Evolutionary conservation across 2,329 filamentous ascomycete genomes (phyloP), one percentile per base, ranked within the genome.

Genomic region (Colletotrichum tofieldiae): DNA sequence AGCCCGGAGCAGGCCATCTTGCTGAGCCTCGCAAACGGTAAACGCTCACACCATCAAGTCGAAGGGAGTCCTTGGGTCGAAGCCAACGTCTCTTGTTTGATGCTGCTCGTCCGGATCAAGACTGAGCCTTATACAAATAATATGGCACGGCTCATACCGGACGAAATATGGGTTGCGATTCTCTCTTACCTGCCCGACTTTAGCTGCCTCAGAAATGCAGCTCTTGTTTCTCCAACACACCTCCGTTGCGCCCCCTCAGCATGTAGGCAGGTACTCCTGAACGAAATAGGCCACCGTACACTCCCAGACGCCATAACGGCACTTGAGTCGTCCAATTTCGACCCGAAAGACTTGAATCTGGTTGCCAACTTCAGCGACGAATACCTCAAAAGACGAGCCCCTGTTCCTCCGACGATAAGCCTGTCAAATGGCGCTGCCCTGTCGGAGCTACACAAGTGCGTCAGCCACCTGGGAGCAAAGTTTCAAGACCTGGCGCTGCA

Each of bases 201-300:
- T 45, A 49, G 41, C 45, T 47, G 26, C 29, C 60, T 70, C 23
- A 70, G 8, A 29, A 65, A 65, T n/a, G 55, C 66, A 54, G 70
- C 70, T 39, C 70, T 72, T 20, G 49, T 49, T 5, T 72, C 39
- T 35, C 32, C 41, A 12, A 60, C n/a, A 23, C 47, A 59, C 39
- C 54, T 72, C 20, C 65, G 70, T 8, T 72, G 70, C 45, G 70
- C 70, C 41, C 39, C 70, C 8, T 72, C 70, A 9, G 70, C 70
- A 49, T 72, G 65, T 37, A 59, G 65, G 20, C 70, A 70, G 37
- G 70, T 72, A 26, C 43, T 69, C 3, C n/a, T 72, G 5, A 72
- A 72, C 47, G 65, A 72, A 12, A 60, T 70, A n/a, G 65, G 47
- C 45, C 54, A 32, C 12, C 54, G 11, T 16, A 54, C 32, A 32